phyloP scores from a whole-genome alignment of 2,329 filamentous ascomycete species.

The Teratosphaeria epicoccoides region DNA sequence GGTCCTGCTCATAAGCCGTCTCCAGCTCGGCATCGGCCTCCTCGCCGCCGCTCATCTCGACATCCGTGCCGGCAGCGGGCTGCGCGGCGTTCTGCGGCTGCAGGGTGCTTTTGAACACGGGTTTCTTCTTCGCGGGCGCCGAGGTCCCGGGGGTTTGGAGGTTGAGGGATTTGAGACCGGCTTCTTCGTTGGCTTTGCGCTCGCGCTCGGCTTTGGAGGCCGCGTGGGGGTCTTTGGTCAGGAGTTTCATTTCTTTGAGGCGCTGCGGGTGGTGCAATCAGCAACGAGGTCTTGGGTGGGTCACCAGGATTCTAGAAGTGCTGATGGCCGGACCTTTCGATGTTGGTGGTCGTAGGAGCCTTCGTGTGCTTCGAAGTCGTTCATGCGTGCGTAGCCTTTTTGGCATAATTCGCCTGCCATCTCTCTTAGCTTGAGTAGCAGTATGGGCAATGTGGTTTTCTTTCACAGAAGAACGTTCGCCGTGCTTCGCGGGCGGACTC shows the following conservation, averaged over 20 bases:
- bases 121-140: conserved; percentile 20
- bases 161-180: conserved; percentile 49
- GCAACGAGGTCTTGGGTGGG: background rate
- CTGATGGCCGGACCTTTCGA: conserved; percentile 59
- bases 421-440: background rate
- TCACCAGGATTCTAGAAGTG: background rate
- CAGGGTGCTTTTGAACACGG: conserved; percentile 21
- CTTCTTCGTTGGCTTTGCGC: conserved; percentile 49
- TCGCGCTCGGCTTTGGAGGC: conserved; percentile 52
- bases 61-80: background rate
- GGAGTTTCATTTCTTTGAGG: conserved; percentile 76
- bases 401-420: conserved; percentile 62
- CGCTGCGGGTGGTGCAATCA: conserved; percentile 35
- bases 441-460: background rate
- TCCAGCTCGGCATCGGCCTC: background rate
- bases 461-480: conserved; percentile 65
- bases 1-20: background rate
- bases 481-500: conserved; percentile 63
- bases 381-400: conserved; percentile 90
- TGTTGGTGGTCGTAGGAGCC: conserved; percentile 93
- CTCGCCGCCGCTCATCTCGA: background rate
- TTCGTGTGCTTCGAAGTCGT: conserved; percentile 92
- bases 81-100: conserved; percentile 15
- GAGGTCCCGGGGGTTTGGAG: conserved; percentile 2
- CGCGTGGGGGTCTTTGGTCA: conserved; percentile 61